Evolutionary conservation across 2,329 filamentous ascomycete genomes (phyloP).

Genomic region (Calcarisporium arbuscula): DNA sequence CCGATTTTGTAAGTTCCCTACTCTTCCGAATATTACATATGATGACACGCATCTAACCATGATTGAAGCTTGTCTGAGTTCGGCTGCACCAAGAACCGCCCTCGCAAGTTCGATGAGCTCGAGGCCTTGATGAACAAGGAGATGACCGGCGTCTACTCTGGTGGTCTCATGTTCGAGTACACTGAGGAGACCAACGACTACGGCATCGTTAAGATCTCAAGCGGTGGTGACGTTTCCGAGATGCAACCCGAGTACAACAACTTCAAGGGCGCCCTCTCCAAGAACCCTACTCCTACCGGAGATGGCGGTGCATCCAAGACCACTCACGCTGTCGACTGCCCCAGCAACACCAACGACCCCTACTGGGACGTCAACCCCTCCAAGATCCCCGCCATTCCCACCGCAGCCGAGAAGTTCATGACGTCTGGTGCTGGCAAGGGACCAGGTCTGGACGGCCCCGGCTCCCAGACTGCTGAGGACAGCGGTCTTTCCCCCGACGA

Average conservation of each 20-base stretch:
- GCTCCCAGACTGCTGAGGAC: conserved; percentile 46
- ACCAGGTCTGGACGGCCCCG: conserved; percentile 44
- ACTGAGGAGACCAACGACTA: conserved; percentile 71
- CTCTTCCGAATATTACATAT: not conserved
- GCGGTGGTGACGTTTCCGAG: conserved; percentile 44
- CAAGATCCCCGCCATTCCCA: conserved; percentile 45
- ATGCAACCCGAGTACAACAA: conserved; percentile 56
- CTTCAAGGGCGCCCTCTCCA: conserved; percentile 41
- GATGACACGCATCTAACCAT: no score
- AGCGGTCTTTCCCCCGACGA: conserved; percentile 40
- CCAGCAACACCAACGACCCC: conserved; percentile 37
- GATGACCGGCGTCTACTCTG: conserved; percentile 89
- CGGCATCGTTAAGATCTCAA: conserved; percentile 72
- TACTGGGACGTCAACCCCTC: conserved; percentile 47
- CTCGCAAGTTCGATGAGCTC: conserved; percentile 75
- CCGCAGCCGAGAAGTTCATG: conserved; percentile 46
- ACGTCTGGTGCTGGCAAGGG: conserved; percentile 45
- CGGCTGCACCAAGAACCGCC: conserved; percentile 73
- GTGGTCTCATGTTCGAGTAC: conserved; percentile 95
- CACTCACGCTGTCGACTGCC: conserved; percentile 42
- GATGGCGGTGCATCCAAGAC: conserved; percentile 42
- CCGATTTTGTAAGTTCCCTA: conserved; percentile 61
- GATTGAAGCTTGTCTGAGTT: conserved; percentile 88
- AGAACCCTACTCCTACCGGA: conserved; percentile 45
- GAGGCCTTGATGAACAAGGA: conserved; percentile 69